phyloP scores from a whole-genome alignment of 1,284 basidiomycete genomes.

The Amylostereum chailletii region DNA sequence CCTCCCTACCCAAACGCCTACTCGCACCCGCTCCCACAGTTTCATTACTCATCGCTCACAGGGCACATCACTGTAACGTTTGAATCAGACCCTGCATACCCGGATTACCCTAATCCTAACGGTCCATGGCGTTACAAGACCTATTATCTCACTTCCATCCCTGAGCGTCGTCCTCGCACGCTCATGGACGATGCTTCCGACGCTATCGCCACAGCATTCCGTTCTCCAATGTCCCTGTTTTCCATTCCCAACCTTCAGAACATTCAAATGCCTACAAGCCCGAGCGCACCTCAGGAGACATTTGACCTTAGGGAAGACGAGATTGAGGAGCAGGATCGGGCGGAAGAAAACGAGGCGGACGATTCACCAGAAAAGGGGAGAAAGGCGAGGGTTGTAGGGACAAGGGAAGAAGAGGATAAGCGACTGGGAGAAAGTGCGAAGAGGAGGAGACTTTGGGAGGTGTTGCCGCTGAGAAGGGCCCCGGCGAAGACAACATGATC shows the following conservation, averaged over 20 bases:
- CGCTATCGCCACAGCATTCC: conserved; percentile 48
- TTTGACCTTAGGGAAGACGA: conserved; percentile 67
- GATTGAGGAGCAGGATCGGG: conserved; percentile 64
- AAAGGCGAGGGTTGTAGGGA: conserved; percentile 31
- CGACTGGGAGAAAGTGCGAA: conserved; percentile 21
- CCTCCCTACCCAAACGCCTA: conserved; percentile 67
- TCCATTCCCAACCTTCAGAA: conserved; percentile 18
- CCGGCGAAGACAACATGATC: conserved; percentile 3
- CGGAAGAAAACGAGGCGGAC: conserved; percentile 68
- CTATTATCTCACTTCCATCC: conserved; percentile 57
- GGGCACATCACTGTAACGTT: conserved; percentile 56
- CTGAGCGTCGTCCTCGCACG: conserved; percentile 53
- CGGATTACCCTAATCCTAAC: conserved; percentile 26
- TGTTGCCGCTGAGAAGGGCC: conserved; percentile 25
- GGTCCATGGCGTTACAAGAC: conserved; percentile 47
- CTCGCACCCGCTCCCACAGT: conserved; percentile 68
- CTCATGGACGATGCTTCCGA: conserved; percentile 62
- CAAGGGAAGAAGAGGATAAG: conserved; percentile 21
- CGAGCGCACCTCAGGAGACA: conserved; percentile 53
- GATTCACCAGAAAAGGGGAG: conserved; percentile 49
- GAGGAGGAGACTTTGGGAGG: conserved; percentile 29
- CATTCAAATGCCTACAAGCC: conserved; percentile 17
- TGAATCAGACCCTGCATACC: conserved; percentile 52
- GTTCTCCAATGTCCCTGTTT: conserved; percentile 41
- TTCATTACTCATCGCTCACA: conserved; percentile 45